phyloP scores from a whole-genome alignment of 1,284 basidiomycete species.

The Tausonia pullulans region DNA sequence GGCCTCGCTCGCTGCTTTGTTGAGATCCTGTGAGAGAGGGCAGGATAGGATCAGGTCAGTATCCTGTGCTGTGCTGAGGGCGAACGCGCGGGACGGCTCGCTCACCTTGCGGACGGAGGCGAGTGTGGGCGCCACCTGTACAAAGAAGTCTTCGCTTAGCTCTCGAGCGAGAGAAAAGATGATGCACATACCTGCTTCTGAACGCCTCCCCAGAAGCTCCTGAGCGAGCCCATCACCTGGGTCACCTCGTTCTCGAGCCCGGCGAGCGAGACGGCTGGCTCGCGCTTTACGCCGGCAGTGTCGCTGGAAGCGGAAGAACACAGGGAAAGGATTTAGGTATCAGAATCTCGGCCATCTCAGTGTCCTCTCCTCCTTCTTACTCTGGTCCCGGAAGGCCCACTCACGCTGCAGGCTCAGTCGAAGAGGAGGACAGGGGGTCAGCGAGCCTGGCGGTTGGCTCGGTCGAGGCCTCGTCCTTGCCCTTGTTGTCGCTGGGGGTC shows the following conservation, averaged over 20 bases:
- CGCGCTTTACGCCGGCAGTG: neutral
- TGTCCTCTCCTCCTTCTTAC: too few relatives aligned
- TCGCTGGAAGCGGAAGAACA: neutral
- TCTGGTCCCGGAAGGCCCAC: too few relatives aligned
- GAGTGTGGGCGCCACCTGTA: neutral
- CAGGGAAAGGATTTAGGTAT: too few relatives aligned
- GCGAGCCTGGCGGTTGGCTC: too few relatives aligned
- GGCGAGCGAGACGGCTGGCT: conserved; percentile 1
- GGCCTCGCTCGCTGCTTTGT: conserved; percentile 64
- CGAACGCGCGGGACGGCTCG: neutral
- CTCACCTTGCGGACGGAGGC: neutral
- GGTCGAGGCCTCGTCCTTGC: too few relatives aligned
- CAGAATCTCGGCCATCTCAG: too few relatives aligned
- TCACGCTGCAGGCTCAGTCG: too few relatives aligned
- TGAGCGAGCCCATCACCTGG: conserved; percentile 73
- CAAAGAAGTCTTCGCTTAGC: neutral
- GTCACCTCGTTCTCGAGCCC: conserved; percentile 67
- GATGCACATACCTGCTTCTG: conserved; percentile 57
- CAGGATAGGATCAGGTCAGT: neutral
- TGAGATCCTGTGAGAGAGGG: conserved; percentile 49
- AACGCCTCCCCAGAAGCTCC: conserved; percentile 76
- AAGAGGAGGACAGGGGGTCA: too few relatives aligned
- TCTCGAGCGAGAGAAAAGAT: neutral
- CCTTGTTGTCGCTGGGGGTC: neutral
- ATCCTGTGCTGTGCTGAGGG: too few relatives aligned